Percentiles rank a stretch among this genome's conserved stretches.
These are phyloP conservation scores for Colletotrichum salicis DNA, from an alignment of 2,329 filamentous ascomycete genomes.

Conservation along the genomic window DNA sequence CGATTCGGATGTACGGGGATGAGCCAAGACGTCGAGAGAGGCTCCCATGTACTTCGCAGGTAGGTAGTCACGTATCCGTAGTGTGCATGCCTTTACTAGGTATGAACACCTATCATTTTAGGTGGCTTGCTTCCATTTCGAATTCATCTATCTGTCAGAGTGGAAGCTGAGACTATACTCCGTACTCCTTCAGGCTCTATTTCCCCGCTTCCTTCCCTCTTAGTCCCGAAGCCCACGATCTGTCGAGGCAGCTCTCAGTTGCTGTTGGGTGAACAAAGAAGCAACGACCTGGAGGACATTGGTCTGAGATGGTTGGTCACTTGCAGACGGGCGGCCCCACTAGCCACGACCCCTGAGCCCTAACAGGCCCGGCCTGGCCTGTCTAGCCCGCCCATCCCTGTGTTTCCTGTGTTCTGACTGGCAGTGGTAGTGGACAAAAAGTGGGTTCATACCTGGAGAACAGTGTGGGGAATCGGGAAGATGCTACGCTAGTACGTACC, in stretches of 20 bases:
- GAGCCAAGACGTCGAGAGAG: neutral
- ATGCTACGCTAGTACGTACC: conserved; percentile 14
- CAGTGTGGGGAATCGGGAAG: conserved; percentile 29
- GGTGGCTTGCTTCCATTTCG: conserved; percentile 1
- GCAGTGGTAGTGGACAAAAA: conserved; percentile 17
- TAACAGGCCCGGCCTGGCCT: conserved; percentile 24
- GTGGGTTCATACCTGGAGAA: conserved; percentile 28
- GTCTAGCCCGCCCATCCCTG: neutral
- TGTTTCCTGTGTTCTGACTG: conserved; percentile 5
- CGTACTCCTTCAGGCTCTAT: neutral
- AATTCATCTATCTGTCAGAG: neutral
- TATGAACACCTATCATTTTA: neutral
- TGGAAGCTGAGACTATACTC: too few relatives aligned
- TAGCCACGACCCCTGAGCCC: conserved; percentile 12
- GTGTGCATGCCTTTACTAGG: neutral
- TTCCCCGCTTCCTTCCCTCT: conserved; percentile 19
- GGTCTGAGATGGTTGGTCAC: conserved; percentile 17
- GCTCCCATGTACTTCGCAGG: neutral
- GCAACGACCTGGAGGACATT: neutral
- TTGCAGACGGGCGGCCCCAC: conserved; percentile 6
- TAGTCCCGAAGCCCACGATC: conserved; percentile 10
- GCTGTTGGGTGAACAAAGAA: conserved; percentile 3
- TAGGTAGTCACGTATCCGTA: neutral
- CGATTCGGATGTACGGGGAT: neutral
- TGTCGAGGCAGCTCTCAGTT: conserved; percentile 17